Evolutionary conservation across 2,329 filamentous ascomycete species (phyloP), one percentile per base, ranked within the genome.

Genomic region (Fusarium caatingaense): DNA sequence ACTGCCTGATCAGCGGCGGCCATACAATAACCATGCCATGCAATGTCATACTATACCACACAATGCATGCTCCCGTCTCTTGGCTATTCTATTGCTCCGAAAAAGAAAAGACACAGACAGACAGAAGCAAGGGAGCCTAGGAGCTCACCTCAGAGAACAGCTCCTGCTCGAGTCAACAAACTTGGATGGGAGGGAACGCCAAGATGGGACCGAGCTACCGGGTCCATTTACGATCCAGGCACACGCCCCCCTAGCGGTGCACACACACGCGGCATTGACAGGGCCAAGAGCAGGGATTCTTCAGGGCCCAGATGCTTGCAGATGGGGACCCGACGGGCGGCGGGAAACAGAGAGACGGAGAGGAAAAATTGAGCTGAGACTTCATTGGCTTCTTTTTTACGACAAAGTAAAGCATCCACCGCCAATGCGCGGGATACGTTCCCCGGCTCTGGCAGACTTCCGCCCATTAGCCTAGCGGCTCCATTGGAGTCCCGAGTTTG

Each of bases 251-350:
- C 60, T 62, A 46, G 53, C 55, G 49, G 50, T 56, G 20, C 60
- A 30, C 47, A 48, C 55, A 64, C 67, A 46, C 63, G 60, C 64
- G 68, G 68, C 64, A 71, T 54, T 71, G 63, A 54, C 68, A 70
- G 55, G 55, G 49, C 49, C 45, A 46, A 45, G 42, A 61, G 30
- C 67, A 68, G 48, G 68, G 67, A 23, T 61, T 28, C 16, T 30
- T 12, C 25, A 40, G 48, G 34, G 41, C 23, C 53, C 21, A 54
- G 58, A 64, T 71, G 67, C 67, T 37, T 64, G 67, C 55, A 64
- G 44, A 60, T 60, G 54, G 63, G 42, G 47, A 49, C 42, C 48
- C 66, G 42, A 42, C 46, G 51, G 49, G 51, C 64, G 41, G 49
- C 68, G 51, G 64, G 55, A 62, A 56, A 30, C 51, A 53, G 51